phyloP scores from a whole-genome alignment of 306 rosid genomes.

The Sicyos edulis region DNA sequence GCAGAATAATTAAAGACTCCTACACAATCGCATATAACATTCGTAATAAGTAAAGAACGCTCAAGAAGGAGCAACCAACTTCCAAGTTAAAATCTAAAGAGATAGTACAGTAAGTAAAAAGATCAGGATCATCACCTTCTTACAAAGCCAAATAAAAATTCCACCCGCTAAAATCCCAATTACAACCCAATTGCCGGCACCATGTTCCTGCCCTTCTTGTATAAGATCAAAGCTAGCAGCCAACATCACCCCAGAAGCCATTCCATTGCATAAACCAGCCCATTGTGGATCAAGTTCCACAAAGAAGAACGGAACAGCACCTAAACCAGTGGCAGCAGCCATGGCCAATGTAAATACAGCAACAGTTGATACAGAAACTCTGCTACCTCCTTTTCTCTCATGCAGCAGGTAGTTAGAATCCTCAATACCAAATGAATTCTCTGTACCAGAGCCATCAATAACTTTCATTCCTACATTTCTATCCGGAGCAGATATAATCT shows the following conservation, averaged over 20 bases:
- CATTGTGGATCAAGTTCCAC: conserved; percentile 96
- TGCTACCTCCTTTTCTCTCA: conserved; percentile 55
- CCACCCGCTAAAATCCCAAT: conserved; percentile 84
- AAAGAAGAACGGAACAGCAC: conserved; percentile 97
- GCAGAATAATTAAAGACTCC: not conserved
- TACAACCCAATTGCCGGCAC: conserved; percentile 90
- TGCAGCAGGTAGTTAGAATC: conserved; percentile 33
- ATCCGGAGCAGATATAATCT: conserved; percentile 59
- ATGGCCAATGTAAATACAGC: conserved; percentile 87
- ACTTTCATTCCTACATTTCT: conserved; percentile 60
- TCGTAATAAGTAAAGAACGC: not conserved
- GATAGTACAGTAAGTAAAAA: conserved; percentile 16
- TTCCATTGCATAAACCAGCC: conserved; percentile 98
- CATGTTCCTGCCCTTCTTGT: conserved; percentile 87
- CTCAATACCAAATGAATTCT: conserved; percentile 42
- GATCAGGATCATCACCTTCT: conserved; percentile 49
- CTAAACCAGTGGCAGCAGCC: conserved; percentile 99
- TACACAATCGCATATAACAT: not conserved
- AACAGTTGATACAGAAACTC: conserved; percentile 86
- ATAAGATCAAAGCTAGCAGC: conserved; percentile 95
- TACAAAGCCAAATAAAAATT: conserved; percentile 84
- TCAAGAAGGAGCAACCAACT: not conserved
- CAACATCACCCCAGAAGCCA: conserved; percentile 99
- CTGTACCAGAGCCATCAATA: conserved; percentile 77
- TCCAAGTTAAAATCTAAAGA: not conserved